phyloP scores from a whole-genome alignment of 305 asterid genomes.

The Fraxinus angustifolia region DNA sequence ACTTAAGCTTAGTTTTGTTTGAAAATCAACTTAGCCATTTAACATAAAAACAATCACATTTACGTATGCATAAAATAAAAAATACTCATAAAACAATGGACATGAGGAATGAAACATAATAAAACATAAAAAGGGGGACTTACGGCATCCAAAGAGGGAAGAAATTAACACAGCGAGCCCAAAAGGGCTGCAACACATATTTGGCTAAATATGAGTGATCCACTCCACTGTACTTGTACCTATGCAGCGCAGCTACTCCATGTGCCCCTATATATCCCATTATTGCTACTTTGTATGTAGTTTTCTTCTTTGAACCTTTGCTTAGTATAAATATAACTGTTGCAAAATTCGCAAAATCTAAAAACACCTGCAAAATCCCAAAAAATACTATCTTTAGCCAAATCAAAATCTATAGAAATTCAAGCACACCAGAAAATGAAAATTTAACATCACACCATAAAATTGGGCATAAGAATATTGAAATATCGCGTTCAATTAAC shows the following conservation, averaged over 20 bases:
- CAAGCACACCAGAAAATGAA: neutral
- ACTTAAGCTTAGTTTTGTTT: neutral
- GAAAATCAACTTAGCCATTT: neutral
- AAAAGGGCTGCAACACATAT: slow-evolving; percentile 86
- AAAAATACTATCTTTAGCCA: neutral
- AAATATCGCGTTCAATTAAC: neutral
- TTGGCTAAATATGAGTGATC: slow-evolving; percentile 76
- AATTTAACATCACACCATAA: neutral
- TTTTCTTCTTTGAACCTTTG: neutral
- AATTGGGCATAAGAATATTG: neutral
- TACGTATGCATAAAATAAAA: neutral
- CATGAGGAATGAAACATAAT: neutral
- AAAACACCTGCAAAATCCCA: slow-evolving; percentile 12
- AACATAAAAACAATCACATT: neutral
- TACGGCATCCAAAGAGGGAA: slow-evolving; percentile 99
- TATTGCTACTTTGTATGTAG: neutral
- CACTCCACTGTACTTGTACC: slow-evolving; percentile 85
- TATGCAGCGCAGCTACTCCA: slow-evolving; percentile 69
- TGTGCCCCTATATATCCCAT: slow-evolving; percentile 89
- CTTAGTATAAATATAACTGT: neutral
- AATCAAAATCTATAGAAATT: neutral
- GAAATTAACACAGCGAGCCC: slow-evolving; percentile 74
- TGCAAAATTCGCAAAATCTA: neutral
- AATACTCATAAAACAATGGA: neutral
- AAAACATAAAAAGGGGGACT: slow-evolving; percentile 23